Conservation (phyloP, 257 asterid species). For the Asclepias syriaca region DNA sequence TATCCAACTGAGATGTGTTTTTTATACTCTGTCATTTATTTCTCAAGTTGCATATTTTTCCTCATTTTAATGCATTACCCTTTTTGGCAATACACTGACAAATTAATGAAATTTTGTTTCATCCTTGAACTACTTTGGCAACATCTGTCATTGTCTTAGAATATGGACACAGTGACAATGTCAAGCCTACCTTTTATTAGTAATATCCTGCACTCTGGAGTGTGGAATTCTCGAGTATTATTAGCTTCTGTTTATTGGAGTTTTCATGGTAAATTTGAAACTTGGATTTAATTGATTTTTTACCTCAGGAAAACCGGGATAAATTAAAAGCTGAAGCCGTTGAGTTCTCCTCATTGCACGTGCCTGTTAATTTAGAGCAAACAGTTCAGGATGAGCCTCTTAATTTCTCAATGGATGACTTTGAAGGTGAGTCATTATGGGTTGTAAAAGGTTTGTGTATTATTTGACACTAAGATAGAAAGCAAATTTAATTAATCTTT, state of each 20-base stretch:
- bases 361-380: constrained; percentile 33
- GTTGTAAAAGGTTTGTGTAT: not conserved
- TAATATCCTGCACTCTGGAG: not conserved
- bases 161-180: no score
- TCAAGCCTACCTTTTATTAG: not conserved
- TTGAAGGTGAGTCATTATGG: constrained; percentile 53
- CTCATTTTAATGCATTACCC: not conserved
- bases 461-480: not conserved
- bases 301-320: constrained; percentile 58
- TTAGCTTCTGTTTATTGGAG: not conserved
- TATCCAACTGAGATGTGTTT: not conserved
- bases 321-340: constrained; percentile 75
- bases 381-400: constrained; percentile 43
- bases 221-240: not conserved
- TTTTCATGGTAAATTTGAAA: not conserved
- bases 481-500: no score
- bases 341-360: constrained; percentile 37
- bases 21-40: not conserved
- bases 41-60: not conserved
- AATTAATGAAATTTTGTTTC: not conserved
- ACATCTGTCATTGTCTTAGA: not conserved
- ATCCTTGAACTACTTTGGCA: not conserved
- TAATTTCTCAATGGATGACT: constrained; percentile 77
- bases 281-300: constrained; percentile 16
- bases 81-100: not conserved